Base-by-base conservation (phyloP, 2,329 filamentous ascomycete genomes). In the Penicillium thymicola region DNA sequence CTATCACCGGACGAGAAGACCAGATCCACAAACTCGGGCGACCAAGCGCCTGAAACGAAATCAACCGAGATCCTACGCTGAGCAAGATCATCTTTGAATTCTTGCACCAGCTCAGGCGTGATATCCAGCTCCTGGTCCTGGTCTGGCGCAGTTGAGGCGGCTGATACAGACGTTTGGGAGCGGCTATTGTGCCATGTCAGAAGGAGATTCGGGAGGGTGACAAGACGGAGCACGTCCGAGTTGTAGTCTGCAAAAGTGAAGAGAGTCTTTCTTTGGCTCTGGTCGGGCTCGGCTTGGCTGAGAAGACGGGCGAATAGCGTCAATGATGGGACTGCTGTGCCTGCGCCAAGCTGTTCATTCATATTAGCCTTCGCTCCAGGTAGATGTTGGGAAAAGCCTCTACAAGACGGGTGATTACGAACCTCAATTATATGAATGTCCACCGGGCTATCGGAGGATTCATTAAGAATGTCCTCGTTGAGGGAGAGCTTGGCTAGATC, bases 241-340 rank as follows among this genome's bases (percentile, higher is more conserved):
- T 88, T 88, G 72, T 86, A 87, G 66, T 88, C 85, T 23, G 82
- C 80, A 11, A 87, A 70, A 1, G 82, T 84, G 62, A 87, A 82
- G 38, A 78, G 76, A 5, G 81, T 65, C 45, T 57, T 70, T 45
- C 54, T 48, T n/a, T 57, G 23, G 25, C 37, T 44, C 50, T 48
- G 51, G 25, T 53, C 36, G 16, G 52, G 30, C n/a, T 53, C 57
- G 3, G 64, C 55, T 30, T 62, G 72, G n/a, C 62, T 65, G 1
- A 86, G 64, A 14, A 80, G 73, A 55, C 81, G 78, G 46, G 79
- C 76, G 59, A 85, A 82, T 0, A 87, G 68, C 1, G 82, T 70
- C 14, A 85, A 71, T 13, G 77, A 79, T 6, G 85, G 85, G 11
- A 87, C 70, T 5, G 83, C 85, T 56, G 82, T 84, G n/a, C 85